These are phyloP conservation scores for Arthrobotrys megalospora DNA, from an alignment of 2,329 filamentous ascomycete species.

Conservation along the genomic window DNA sequence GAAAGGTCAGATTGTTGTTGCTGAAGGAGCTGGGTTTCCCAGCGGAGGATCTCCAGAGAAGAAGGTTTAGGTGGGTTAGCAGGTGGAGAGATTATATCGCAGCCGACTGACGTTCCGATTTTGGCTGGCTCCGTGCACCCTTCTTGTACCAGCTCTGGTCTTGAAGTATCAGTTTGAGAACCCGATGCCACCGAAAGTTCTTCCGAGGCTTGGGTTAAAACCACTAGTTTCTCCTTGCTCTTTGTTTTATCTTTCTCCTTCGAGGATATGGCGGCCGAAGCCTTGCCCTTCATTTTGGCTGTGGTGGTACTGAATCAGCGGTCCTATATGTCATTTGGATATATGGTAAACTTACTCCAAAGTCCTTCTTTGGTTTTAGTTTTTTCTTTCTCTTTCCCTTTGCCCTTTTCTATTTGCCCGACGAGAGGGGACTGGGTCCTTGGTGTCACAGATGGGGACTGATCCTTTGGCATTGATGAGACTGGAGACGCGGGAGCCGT, in stretches of 20 bases:
- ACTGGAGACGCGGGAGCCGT: conserved; percentile 12
- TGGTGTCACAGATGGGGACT: not conserved
- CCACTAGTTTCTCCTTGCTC: not conserved
- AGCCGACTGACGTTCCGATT: not conserved
- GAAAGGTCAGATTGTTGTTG: conserved; percentile 41
- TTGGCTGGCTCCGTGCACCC: not conserved
- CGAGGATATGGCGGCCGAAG: conserved; percentile 19
- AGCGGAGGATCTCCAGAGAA: conserved; percentile 50
- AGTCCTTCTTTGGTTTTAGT: conserved; percentile 36
- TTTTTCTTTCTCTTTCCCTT: conserved; percentile 23
- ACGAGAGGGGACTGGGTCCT: not conserved
- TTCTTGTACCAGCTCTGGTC: not conserved
- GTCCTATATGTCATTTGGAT: not conserved
- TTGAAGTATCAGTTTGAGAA: not conserved
- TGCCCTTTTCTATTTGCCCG: conserved; percentile 8
- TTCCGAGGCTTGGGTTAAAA: not conserved
- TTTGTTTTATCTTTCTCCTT: conserved; percentile 42
- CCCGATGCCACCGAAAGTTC: not conserved
- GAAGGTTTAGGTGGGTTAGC: conserved; percentile 11
- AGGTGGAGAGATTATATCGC: conserved; percentile 31
- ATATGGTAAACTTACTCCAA: conserved; percentile 28
- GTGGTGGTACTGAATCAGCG: not conserved
- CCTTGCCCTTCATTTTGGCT: conserved; percentile 51
- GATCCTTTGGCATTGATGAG: conserved; percentile 14
- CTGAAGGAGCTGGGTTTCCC: conserved; percentile 54